Evolutionary conservation across 1,139 yeast genomes (phyloP).

Genomic region (Suhomyces bokatorum): DNA sequence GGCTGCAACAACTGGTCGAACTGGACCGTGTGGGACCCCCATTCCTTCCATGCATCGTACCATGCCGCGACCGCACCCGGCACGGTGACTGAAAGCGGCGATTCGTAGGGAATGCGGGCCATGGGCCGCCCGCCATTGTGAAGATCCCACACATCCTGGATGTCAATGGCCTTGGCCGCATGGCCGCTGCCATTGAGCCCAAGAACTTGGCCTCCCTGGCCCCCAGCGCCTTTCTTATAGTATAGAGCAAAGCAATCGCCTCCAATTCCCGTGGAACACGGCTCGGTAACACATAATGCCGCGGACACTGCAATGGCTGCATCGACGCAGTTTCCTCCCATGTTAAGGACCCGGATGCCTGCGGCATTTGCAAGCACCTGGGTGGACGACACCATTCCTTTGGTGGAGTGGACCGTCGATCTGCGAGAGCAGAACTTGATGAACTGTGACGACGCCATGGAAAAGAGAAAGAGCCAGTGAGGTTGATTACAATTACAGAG

Average conservation of each 20-base stretch:
- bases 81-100: slow-evolving; percentile 64
- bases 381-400: slow-evolving; percentile 73
- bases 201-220: slow-evolving; percentile 37
- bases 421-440: slow-evolving; percentile 57
- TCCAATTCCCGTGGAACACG: slow-evolving; percentile 78
- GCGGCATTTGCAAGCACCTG: slow-evolving; percentile 81
- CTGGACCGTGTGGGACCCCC: slow-evolving; percentile 73
- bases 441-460: slow-evolving; percentile 13
- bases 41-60: slow-evolving; percentile 63
- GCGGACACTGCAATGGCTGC: slow-evolving; percentile 84
- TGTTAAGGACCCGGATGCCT: slow-evolving; percentile 61
- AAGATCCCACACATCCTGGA: slow-evolving; percentile 50
- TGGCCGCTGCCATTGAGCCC: slow-evolving; percentile 83
- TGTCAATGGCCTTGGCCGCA: slow-evolving; percentile 52
- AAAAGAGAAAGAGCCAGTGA: not conserved
- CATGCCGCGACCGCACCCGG: slow-evolving; percentile 83
- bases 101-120: slow-evolving; percentile 44
- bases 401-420: slow-evolving; percentile 73
- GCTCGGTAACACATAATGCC: slow-evolving; percentile 70
- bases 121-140: slow-evolving; percentile 43
- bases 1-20: slow-evolving; percentile 64
- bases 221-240: slow-evolving; percentile 49
- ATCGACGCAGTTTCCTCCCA: slow-evolving; percentile 80
- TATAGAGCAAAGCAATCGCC: slow-evolving; percentile 77
- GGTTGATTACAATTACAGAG: too few species aligned